Conservation (phyloP, 2,329 filamentous ascomycete species). For the Tolypocladium inflatum region DNA sequence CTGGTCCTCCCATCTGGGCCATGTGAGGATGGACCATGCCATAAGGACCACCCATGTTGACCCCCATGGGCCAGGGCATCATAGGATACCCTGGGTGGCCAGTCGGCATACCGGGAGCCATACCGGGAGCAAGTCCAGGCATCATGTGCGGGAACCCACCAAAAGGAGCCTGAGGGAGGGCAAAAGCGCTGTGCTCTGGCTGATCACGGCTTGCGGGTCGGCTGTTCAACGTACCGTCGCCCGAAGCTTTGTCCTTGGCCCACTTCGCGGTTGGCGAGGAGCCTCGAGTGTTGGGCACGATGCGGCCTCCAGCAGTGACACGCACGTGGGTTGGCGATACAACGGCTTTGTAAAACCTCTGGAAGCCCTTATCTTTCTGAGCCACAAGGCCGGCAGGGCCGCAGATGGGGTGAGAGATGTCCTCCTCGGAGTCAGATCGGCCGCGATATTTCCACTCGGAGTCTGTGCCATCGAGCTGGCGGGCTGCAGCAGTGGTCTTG, state of each 20-base stretch:
- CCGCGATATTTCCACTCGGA: constrained; percentile 36
- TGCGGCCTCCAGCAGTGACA: constrained; percentile 57
- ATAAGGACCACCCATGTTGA: constrained; percentile 19
- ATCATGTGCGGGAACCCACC: constrained; percentile 20
- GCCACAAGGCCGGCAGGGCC: constrained; percentile 42
- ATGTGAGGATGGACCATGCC: constrained; percentile 15
- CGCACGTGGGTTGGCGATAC: constrained; percentile 57
- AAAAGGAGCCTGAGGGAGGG: constrained; percentile 16
- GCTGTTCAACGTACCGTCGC: constrained; percentile 10
- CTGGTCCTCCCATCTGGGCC: constrained; percentile 10
- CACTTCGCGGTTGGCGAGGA: constrained; percentile 44
- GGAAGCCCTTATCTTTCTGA: constrained; percentile 56
- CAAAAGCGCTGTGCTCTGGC: constrained; percentile 11
- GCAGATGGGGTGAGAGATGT: constrained; percentile 36
- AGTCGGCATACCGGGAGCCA: constrained; percentile 19
- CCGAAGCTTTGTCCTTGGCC: constrained; percentile 27
- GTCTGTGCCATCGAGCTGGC: constrained; percentile 29
- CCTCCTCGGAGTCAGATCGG: constrained; percentile 32
- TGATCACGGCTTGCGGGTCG: constrained; percentile 3
- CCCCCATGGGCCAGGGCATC: constrained; percentile 31
- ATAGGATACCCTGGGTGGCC: constrained; percentile 22
- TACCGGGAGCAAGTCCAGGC: constrained; percentile 19
- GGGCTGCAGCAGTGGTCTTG: constrained; percentile 11
- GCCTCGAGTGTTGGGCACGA: constrained; percentile 54
- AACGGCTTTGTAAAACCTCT: constrained; percentile 59